Percentiles rank a stretch among this genome's conserved stretches.
These are phyloP conservation scores for Lentinula sp. DNA, from an alignment of 768 basidiomycete genomes.

Conservation along the genomic window DNA sequence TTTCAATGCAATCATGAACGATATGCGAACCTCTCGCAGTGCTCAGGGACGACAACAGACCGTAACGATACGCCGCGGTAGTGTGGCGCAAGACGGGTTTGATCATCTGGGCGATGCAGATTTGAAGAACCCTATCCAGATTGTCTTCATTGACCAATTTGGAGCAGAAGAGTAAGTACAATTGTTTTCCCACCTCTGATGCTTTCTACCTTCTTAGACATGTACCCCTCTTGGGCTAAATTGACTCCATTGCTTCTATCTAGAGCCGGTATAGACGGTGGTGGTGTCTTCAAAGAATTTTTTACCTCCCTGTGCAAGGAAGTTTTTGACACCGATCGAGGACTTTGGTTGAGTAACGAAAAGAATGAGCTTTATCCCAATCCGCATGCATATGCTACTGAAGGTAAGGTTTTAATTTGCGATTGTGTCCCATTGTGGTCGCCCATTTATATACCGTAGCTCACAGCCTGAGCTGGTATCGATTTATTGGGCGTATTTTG, in stretches of 20 bases:
- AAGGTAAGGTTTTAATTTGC: conserved; percentile 43
- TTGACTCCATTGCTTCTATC: conserved; percentile 6
- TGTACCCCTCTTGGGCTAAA: background rate
- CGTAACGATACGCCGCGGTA: conserved; percentile 63
- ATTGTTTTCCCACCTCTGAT: too few species aligned
- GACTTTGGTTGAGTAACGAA: conserved; percentile 86
- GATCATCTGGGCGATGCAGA: conserved; percentile 72
- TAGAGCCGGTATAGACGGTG: conserved; percentile 91
- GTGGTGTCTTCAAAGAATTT: conserved; percentile 98
- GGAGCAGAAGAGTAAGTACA: conserved; percentile 72
- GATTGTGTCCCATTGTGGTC: background rate
- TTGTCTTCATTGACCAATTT: conserved; percentile 89
- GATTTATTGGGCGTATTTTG: conserved; percentile 87
- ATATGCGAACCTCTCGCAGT: background rate
- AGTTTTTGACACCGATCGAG: conserved; percentile 91
- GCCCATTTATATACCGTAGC: conserved; percentile 31
- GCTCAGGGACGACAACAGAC: conserved; percentile 18
- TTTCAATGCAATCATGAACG: background rate
- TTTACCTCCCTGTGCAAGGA: conserved; percentile 90
- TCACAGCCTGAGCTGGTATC: conserved; percentile 87
- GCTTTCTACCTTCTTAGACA: background rate
- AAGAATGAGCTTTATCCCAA: conserved; percentile 96
- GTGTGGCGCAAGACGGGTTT: conserved; percentile 88
- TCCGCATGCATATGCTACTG: conserved; percentile 86
- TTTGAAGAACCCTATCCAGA: conserved; percentile 78